These are phyloP conservation scores for Curvularia eragrostidis DNA, from an alignment of 2,329 filamentous ascomycete species.

Conservation along the genomic window DNA sequence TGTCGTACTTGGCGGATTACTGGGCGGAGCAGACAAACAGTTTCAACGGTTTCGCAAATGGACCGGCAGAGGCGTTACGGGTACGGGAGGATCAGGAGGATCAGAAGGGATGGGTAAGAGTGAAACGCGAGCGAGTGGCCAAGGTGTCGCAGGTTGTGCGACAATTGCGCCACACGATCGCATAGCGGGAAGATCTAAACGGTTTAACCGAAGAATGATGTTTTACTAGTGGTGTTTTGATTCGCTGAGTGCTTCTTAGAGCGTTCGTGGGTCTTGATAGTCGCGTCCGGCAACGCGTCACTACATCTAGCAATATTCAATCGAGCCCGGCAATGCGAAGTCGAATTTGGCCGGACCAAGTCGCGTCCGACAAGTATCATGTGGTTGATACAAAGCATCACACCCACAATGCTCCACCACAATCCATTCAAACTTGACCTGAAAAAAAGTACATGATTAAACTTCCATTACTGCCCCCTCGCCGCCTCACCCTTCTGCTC, in stretches of 20 bases:
- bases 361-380: not conserved
- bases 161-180: not conserved
- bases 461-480: not conserved
- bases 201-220: not conserved
- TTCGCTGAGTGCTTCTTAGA: not conserved
- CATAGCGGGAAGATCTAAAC: not conserved
- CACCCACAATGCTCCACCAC: not conserved
- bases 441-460: not conserved
- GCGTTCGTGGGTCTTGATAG: not conserved
- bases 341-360: not conserved
- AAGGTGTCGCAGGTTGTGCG: not conserved
- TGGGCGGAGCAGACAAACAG: not conserved
- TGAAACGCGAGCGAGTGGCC: not conserved
- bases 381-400: not conserved
- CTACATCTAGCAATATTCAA: no score
- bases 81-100: not conserved
- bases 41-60: not conserved
- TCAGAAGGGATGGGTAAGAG: not conserved
- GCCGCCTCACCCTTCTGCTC: slow-evolving; percentile 46
- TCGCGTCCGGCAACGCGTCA: not conserved
- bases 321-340: not conserved
- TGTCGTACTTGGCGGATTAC: not conserved
- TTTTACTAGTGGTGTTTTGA: no score
- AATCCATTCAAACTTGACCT: not conserved
- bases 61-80: not conserved